These are phyloP conservation scores for Rosa persica DNA, from an alignment of 306 rosid species.

Conservation along the genomic window DNA sequence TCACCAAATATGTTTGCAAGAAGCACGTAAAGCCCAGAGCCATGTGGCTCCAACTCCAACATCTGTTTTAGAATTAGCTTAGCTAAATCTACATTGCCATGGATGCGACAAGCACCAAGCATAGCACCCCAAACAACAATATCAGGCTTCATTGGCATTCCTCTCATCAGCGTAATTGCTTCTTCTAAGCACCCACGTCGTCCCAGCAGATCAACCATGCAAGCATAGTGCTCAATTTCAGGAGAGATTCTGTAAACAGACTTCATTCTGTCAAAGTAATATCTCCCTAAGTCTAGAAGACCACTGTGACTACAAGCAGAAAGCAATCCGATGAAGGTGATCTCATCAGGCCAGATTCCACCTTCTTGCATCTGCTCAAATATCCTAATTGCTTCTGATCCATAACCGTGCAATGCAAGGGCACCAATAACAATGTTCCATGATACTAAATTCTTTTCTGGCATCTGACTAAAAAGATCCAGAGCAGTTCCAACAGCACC, in stretches of 20 bases:
- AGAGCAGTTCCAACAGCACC: slow-evolving; percentile 55
- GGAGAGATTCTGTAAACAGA: slow-evolving; percentile 42
- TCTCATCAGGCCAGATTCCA: slow-evolving; percentile 56
- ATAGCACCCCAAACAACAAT: slow-evolving; percentile 72
- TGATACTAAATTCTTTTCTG: slow-evolving; percentile 60
- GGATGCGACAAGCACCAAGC: slow-evolving; percentile 75
- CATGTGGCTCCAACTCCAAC: slow-evolving; percentile 49
- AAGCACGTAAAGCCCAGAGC: slow-evolving; percentile 65
- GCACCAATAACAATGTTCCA: slow-evolving; percentile 64
- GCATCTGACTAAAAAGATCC: slow-evolving; percentile 43
- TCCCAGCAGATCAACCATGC: slow-evolving; percentile 78
- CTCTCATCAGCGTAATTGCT: slow-evolving; percentile 50
- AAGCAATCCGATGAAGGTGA: slow-evolving; percentile 71
- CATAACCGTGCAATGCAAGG: slow-evolving; percentile 68
- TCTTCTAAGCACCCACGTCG: slow-evolving; percentile 60
- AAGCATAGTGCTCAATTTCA: slow-evolving; percentile 66
- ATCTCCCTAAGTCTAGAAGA: slow-evolving; percentile 51
- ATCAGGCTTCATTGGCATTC: slow-evolving; percentile 71
- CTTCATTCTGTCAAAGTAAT: slow-evolving; percentile 55
- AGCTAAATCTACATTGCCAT: slow-evolving; percentile 52
- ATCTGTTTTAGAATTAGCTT: slow-evolving; percentile 67
- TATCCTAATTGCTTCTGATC: slow-evolving; percentile 50
- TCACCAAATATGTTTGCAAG: slow-evolving; percentile 69
- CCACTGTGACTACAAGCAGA: slow-evolving; percentile 78
- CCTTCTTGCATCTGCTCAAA: slow-evolving; percentile 54